phyloP scores from a whole-genome alignment of 371 early-diverging fungal genomes.

The Lichtheimia corymbifera region DNA sequence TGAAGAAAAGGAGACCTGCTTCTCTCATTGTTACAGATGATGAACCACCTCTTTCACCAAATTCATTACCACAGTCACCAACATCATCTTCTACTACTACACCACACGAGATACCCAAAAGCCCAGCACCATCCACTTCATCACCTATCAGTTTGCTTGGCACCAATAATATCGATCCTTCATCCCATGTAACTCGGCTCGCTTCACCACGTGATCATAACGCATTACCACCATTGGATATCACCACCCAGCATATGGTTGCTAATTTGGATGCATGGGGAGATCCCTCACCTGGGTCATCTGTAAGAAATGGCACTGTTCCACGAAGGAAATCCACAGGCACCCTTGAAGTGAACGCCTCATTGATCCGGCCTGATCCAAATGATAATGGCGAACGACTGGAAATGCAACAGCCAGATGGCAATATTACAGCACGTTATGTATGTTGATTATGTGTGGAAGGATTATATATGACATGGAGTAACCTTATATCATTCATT shows the following conservation, averaged over 20 bases:
- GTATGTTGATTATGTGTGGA: constrained; percentile 12
- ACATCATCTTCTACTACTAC: not conserved
- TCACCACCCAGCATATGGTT: too few species aligned
- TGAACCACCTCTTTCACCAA: not conserved
- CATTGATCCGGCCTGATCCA: not conserved
- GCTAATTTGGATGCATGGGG: constrained; percentile 1
- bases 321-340: constrained; percentile 28
- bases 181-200: not conserved
- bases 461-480: not conserved
- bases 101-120: not conserved
- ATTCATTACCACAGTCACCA: not conserved
- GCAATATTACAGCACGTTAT: constrained; percentile 21
- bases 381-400: constrained; percentile 14
- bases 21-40: not conserved
- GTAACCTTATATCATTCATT: constrained; percentile 1
- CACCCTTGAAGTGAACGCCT: constrained; percentile 1
- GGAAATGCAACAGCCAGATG: constrained; percentile 12
- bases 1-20: constrained; percentile 9
- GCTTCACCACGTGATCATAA: not conserved
- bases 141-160: constrained; percentile 2
- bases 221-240: not conserved
- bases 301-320: not conserved
- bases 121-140: constrained; percentile 11
- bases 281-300: not conserved
- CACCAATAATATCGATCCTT: too few species aligned